These are phyloP conservation scores for Silybum marianum DNA, from an alignment of 129 eudicot species.

Conservation along the genomic window DNA sequence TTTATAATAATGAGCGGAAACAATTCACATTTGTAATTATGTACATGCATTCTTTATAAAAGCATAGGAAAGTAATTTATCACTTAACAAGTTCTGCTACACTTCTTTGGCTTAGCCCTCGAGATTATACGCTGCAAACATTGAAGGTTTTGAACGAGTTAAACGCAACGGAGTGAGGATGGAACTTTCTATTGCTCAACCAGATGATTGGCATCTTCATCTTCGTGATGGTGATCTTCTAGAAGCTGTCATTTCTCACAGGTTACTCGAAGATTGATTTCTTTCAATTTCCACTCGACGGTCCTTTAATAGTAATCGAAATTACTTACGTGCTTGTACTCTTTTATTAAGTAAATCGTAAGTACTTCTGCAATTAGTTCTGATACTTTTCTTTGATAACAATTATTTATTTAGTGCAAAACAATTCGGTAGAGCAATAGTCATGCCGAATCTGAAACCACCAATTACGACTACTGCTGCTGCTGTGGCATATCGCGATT, in stretches of 20 bases:
- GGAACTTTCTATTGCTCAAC: constrained; percentile 84
- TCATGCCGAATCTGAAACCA: constrained; percentile 96
- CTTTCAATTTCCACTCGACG: constrained; percentile 13
- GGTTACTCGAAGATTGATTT: constrained; percentile 37
- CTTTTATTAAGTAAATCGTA: not conserved
- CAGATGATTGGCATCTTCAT: constrained; percentile 99
- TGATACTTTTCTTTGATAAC: constrained; percentile 6
- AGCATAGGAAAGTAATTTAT: not conserved
- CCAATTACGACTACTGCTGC: constrained; percentile 86
- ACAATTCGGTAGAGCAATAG: constrained; percentile 85
- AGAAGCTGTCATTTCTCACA: constrained; percentile 80
- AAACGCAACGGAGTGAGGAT: constrained; percentile 44
- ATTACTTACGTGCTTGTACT: not conserved
- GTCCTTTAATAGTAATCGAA: not conserved
- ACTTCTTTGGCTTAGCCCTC: constrained; percentile 43
- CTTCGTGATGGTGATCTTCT: constrained; percentile 98
- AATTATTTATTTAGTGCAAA: constrained; percentile 52
- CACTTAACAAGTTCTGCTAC: not conserved
- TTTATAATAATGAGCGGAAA: not conserved
- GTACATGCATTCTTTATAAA: not conserved
- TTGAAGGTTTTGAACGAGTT: constrained; percentile 30
- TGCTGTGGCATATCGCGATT: constrained; percentile 64
- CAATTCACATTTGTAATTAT: constrained; percentile 1
- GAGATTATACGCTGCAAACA: constrained; percentile 24
- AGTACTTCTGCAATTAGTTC: not conserved